Conservation (phyloP, 129 eudicot genomes). For the Artemisia tridentata region DNA sequence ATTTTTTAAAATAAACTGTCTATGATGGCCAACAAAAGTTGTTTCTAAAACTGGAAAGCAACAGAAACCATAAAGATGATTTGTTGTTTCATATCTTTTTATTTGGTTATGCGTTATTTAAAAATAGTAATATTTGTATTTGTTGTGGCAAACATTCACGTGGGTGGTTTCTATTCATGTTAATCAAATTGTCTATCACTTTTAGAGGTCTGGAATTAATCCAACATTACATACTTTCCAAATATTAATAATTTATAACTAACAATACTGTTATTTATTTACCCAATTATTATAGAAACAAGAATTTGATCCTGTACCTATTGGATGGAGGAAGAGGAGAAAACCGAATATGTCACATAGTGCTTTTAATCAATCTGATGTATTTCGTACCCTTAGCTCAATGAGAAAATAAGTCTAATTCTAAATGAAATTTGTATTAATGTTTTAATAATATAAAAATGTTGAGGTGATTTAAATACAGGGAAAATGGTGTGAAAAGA, state of each 20-base stretch:
- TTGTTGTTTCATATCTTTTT: constrained; percentile 8
- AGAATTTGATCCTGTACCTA: no score
- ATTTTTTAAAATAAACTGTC: neutral
- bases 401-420: no score
- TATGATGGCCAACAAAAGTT: constrained; percentile 33
- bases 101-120: neutral
- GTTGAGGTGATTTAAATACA: no score
- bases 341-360: no score
- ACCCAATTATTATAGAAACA: no score
- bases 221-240: constrained; percentile 6
- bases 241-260: neutral
- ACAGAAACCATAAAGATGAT: constrained; percentile 22
- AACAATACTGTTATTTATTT: no score
- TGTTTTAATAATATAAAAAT: no score
- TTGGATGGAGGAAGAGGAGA: no score
- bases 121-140: constrained; percentile 18
- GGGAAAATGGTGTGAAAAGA: no score
- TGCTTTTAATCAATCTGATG: no score
- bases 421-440: no score
- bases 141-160: constrained; percentile 50
- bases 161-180: constrained; percentile 38
- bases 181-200: constrained; percentile 48
- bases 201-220: constrained; percentile 36
- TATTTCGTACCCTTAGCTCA: no score
- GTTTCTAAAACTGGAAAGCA: constrained; percentile 28